Evolutionary conservation across 352 stramenopile species (phyloP).

Genomic region (Phytophthora hibernalis): DNA sequence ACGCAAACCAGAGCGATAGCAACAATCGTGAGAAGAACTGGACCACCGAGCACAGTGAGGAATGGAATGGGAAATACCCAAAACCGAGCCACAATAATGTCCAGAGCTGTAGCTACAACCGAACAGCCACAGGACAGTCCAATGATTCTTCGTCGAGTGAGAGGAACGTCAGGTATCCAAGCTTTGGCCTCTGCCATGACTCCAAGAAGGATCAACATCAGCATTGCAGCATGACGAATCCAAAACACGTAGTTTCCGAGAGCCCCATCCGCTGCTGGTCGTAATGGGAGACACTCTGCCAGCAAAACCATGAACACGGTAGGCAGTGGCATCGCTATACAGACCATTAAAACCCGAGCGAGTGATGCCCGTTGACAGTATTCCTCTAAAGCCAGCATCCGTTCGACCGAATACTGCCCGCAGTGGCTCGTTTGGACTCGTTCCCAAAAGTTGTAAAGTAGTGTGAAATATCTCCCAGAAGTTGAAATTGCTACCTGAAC

Average conservation of each 20-base stretch:
- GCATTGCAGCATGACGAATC: conserved; percentile 25
- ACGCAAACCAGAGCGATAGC: conserved; percentile 24
- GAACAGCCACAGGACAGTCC: conserved; percentile 11
- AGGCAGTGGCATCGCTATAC: conserved; percentile 32
- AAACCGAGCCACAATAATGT: conserved; percentile 12
- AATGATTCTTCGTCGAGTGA: conserved; percentile 7
- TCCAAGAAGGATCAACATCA: conserved; percentile 12
- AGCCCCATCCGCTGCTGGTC: conserved; percentile 6
- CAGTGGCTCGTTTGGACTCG: conserved; percentile 41
- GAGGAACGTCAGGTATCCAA: conserved; percentile 31
- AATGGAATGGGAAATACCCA: conserved; percentile 44
- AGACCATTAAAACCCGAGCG: conserved; percentile 23
- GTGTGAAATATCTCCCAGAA: conserved; percentile 10
- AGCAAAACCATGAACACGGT: conserved; percentile 24
- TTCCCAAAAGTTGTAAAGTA: conserved; percentile 37
- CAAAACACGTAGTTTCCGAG: conserved; percentile 43
- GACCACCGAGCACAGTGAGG: conserved; percentile 22
- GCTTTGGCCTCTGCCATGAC: conserved; percentile 29
- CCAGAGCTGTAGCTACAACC: conserved; percentile 1
- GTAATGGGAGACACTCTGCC: conserved; percentile 20
- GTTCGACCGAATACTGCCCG: conserved; percentile 46
- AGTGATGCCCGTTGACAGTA: conserved; percentile 35
- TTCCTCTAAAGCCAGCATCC: conserved; percentile 39
- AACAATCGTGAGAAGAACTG: conserved; percentile 21
- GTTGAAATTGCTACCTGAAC: conserved; percentile 1